Percentiles rank a stretch among this genome's conserved stretches.
Evolutionary conservation across 2,329 filamentous ascomycete species (phyloP).

Genomic region (Penicillium sp.): DNA sequence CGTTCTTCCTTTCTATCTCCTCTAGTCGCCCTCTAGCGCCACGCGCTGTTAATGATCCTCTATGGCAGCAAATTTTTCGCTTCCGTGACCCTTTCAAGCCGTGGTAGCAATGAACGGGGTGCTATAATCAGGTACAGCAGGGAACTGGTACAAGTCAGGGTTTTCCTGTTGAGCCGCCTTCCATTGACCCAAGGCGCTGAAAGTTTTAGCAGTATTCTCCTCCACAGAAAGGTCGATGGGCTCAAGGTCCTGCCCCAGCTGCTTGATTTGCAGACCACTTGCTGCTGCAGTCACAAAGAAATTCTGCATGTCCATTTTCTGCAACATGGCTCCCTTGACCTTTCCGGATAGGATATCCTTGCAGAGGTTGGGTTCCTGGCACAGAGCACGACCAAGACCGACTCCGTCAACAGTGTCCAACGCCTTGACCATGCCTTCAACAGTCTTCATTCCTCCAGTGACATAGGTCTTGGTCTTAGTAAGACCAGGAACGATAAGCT

Average conservation of each 20-base stretch:
- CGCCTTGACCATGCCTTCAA: constrained; percentile 9
- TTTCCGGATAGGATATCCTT: constrained; percentile 33
- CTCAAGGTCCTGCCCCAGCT: constrained; percentile 54
- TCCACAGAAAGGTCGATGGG: constrained; percentile 54
- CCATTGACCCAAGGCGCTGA: neutral
- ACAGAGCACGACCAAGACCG: constrained; percentile 56
- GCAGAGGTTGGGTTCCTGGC: constrained; percentile 48
- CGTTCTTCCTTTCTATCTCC: too few relatives aligned
- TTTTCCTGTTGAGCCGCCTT: neutral
- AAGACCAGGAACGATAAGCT: constrained; percentile 50
- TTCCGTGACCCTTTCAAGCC: neutral
- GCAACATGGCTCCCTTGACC: constrained; percentile 51
- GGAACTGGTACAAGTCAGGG: neutral
- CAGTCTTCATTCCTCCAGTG: constrained; percentile 8
- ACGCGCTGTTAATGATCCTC: too few relatives aligned
- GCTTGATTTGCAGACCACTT: constrained; percentile 53
- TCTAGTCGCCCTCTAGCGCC: too few relatives aligned
- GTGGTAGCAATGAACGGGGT: neutral
- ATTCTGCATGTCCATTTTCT: constrained; percentile 51
- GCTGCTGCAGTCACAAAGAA: constrained; percentile 51
- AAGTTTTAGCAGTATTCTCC: constrained; percentile 40
- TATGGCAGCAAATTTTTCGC: too few relatives aligned
- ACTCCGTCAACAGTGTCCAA: constrained; percentile 9
- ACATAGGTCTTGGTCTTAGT: constrained; percentile 44
- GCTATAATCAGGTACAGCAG: neutral